Conservation (phyloP, 2,329 filamentous ascomycete genomes). For the Fusarium drepaniforme region DNA sequence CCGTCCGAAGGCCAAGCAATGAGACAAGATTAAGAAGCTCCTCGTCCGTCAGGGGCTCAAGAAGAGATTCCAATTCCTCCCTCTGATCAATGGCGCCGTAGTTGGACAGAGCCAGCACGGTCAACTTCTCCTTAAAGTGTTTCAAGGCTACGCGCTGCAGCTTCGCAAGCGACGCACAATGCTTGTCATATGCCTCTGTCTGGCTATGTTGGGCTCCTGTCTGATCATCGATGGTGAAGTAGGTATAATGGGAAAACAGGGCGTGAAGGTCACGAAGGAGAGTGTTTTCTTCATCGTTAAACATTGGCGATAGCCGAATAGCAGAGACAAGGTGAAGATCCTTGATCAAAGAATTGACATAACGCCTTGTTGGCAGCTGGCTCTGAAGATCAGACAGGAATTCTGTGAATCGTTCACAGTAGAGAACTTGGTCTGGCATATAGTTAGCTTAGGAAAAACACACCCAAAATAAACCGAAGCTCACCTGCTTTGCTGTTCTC, state of each 20-base stretch:
- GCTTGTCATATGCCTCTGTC: slow-evolving; percentile 81
- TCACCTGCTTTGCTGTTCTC: slow-evolving; percentile 61
- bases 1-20: slow-evolving; percentile 81
- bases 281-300: slow-evolving; percentile 78
- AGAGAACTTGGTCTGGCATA: slow-evolving; percentile 73
- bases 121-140: slow-evolving; percentile 89
- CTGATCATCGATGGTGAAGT: slow-evolving; percentile 93
- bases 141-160: slow-evolving; percentile 84
- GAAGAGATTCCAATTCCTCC: slow-evolving; percentile 80
- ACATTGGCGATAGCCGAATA: slow-evolving; percentile 83
- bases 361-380: slow-evolving; percentile 92
- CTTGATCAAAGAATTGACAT: slow-evolving; percentile 88
- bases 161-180: slow-evolving; percentile 81
- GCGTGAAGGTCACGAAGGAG: slow-evolving; percentile 84
- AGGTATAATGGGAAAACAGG: slow-evolving; percentile 87
- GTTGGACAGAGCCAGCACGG: slow-evolving; percentile 92
- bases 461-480: slow-evolving; percentile 10
- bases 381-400: slow-evolving; percentile 92
- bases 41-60: slow-evolving; percentile 78
- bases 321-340: slow-evolving; percentile 87
- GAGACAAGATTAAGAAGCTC: slow-evolving; percentile 79
- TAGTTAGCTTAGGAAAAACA: slow-evolving; percentile 27
- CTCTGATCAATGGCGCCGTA: slow-evolving; percentile 88
- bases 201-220: slow-evolving; percentile 81
- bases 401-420: slow-evolving; percentile 94